Evolutionary conservation across 495 filamentous ascomycete genomes (phyloP), one percentile per base, ranked within the genome.

Genomic region (Tetracladium marchalianum): DNA sequence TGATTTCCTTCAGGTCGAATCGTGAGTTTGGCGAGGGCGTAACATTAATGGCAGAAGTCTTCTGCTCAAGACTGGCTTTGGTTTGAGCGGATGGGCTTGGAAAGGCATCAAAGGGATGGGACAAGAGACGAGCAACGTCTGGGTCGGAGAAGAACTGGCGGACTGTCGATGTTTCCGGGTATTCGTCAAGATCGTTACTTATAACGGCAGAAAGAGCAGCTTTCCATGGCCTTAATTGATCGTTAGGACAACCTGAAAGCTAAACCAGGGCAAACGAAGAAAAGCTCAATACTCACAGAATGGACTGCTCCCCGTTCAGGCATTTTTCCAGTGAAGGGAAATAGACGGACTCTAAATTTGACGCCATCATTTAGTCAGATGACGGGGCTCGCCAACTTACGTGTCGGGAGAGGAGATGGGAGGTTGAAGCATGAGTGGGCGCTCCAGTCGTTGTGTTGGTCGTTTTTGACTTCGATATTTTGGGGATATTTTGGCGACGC

Each of bases 31-130:
- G 66, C 8, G 76, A 75, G 5, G 85, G 82, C 18, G 84, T 75
- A 37, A 89, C 80, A 60, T 95, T 82, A 43, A 96, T 93, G n/a
- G 90, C 81, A 13, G 90, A 83, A 1, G 88, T 96, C 63, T 81
- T 90, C 35, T 82, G 87, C 44, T 90, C 85, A 59, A 95, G 95
- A 18, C 78, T 78, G 37, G 70, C 60, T 61, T 83, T 90, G 5
- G 76, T 55, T 74, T 78, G 48, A 68, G 52, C 38, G 71, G 76
- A 50, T 61, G 80, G 62, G 2, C 71, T 53, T 40, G 72, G 61
- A 85, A 90, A 39, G 78, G 75, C 43, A 65, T 75, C 60, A 24
- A 78, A 65, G 41, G 81, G 78, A 37, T 74, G 67, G 48, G 77
- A 71, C 55, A 95, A 70, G 46, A 86, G 64, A 54, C 75, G 65